Conservation (phyloP, 257 asterid species). For the Primulina huaijiensis region DNA sequence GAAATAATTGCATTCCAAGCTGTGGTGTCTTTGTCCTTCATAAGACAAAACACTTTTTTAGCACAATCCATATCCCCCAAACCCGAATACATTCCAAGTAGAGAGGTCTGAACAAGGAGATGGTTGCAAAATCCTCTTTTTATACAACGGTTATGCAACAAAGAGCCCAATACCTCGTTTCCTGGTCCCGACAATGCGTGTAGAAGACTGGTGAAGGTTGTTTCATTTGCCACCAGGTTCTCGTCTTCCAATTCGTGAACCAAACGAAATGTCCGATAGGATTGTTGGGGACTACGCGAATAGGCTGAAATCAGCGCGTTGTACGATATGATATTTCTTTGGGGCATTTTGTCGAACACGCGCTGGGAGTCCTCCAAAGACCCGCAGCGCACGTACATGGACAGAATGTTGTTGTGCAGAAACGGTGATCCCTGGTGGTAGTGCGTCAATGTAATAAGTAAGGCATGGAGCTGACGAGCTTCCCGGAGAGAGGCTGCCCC, state of each 20-base stretch:
- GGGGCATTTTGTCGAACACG: conserved; percentile 83
- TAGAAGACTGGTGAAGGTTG: conserved; percentile 65
- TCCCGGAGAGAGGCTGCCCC: conserved; percentile 43
- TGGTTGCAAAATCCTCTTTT: conserved; percentile 50
- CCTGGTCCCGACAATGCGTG: conserved; percentile 56
- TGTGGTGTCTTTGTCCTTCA: conserved; percentile 51
- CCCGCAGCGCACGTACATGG: conserved; percentile 73
- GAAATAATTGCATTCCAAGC: conserved; percentile 70
- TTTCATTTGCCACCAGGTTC: conserved; percentile 45
- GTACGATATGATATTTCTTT: conserved; percentile 61
- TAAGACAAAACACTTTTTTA: conserved; percentile 38
- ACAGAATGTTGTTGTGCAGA: conserved; percentile 62
- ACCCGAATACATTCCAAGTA: conserved; percentile 64
- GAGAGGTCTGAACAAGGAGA: conserved; percentile 56
- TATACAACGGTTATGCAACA: conserved; percentile 49
- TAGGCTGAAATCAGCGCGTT: conserved; percentile 64
- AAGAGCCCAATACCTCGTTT: conserved; percentile 38
- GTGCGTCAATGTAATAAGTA: conserved; percentile 45
- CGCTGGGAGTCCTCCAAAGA: conserved; percentile 46
- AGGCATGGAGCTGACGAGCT: conserved; percentile 79
- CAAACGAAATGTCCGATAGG: conserved; percentile 39
- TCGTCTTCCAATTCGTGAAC: conserved; percentile 39
- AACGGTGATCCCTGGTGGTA: conserved; percentile 32
- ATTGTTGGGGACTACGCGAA: conserved; percentile 42
- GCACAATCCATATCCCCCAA: conserved; percentile 51